Percentiles rank a stretch among this genome's conserved stretches.
phyloP scores from a whole-genome alignment of 352 stramenopile genomes.

The Poterioochromonas sp. region DNA sequence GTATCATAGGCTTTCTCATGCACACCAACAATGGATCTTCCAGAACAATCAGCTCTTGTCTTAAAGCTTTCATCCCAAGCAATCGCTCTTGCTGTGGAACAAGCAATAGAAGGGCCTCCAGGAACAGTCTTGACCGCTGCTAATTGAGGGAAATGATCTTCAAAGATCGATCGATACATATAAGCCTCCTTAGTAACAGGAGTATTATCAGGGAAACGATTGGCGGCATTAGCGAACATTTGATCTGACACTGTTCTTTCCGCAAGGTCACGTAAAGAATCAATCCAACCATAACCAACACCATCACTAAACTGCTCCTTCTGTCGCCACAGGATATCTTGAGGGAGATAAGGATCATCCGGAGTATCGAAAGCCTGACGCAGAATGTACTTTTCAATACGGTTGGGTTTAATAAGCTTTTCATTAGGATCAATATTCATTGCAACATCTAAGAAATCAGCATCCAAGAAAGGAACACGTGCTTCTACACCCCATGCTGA shows the following conservation, averaged over 20 bases:
- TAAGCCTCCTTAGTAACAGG: constrained; percentile 93
- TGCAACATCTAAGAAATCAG: constrained; percentile 91
- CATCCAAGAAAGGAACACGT: constrained; percentile 94
- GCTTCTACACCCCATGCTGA: constrained; percentile 94
- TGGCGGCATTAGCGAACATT: constrained; percentile 59
- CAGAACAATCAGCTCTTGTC: neutral
- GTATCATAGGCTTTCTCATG: neutral
- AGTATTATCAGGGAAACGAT: constrained; percentile 95
- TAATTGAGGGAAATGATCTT: constrained; percentile 76
- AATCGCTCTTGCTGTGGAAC: constrained; percentile 91
- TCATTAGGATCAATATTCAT: constrained; percentile 94
- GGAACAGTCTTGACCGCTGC: constrained; percentile 80
- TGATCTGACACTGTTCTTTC: constrained; percentile 43
- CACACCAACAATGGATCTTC: neutral
- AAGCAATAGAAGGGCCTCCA: constrained; percentile 93
- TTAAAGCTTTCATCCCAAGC: constrained; percentile 92
- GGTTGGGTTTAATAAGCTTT: constrained; percentile 86
- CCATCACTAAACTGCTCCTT: constrained; percentile 99
- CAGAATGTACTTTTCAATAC: constrained; percentile 98
- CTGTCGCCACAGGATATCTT: constrained; percentile 96
- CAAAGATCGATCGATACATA: constrained; percentile 86
- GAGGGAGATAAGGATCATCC: constrained; percentile 90
- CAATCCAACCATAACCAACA: constrained; percentile 98
- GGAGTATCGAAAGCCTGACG: constrained; percentile 94
- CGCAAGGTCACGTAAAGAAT: constrained; percentile 88